A percentile compares a stretch with the other conserved stretches of the same genome.
phyloP scores from a whole-genome alignment of 2,329 filamentous ascomycete species.

The Aspergillus spinulosporus region DNA sequence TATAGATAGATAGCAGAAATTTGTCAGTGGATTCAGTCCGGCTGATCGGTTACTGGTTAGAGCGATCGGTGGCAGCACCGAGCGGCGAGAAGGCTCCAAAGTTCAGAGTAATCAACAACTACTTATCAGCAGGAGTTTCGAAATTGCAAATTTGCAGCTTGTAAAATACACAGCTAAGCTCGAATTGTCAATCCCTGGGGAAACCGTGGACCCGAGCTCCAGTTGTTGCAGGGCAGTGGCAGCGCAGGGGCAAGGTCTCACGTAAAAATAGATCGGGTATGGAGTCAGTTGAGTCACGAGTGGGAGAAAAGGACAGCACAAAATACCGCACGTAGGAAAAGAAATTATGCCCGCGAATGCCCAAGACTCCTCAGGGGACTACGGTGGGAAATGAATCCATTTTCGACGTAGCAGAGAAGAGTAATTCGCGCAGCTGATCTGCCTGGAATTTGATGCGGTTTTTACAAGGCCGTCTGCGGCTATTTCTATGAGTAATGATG shows the following conservation, averaged over 20 bases:
- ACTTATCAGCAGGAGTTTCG: not conserved
- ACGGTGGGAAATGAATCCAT: not conserved
- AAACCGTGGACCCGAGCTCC: conserved; percentile 6
- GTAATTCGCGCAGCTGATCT: conserved; percentile 30
- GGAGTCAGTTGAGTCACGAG: not conserved
- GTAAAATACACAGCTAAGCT: not conserved
- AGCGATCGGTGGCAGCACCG: conserved; percentile 1
- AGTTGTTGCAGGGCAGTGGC: not conserved
- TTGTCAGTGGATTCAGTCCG: not conserved
- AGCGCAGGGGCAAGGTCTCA: not conserved
- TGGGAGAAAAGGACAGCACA: not conserved
- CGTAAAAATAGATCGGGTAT: conserved; percentile 8
- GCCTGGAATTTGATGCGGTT: not conserved
- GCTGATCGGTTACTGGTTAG: conserved; percentile 4
- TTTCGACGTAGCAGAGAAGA: conserved; percentile 6
- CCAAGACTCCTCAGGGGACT: not conserved
- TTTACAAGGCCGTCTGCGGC: not conserved
- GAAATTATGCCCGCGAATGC: not conserved
- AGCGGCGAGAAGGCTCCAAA: not conserved
- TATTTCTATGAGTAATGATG: not conserved
- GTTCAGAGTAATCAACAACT: not conserved
- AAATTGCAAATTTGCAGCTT: not conserved
- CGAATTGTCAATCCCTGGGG: conserved; percentile 6
- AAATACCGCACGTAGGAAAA: conserved; percentile 6
- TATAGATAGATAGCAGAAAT: not conserved